A percentile compares a stretch with the other conserved stretches of the same genome.
phyloP scores from a whole-genome alignment of 768 basidiomycete species.

The Amyloporia xantha region DNA sequence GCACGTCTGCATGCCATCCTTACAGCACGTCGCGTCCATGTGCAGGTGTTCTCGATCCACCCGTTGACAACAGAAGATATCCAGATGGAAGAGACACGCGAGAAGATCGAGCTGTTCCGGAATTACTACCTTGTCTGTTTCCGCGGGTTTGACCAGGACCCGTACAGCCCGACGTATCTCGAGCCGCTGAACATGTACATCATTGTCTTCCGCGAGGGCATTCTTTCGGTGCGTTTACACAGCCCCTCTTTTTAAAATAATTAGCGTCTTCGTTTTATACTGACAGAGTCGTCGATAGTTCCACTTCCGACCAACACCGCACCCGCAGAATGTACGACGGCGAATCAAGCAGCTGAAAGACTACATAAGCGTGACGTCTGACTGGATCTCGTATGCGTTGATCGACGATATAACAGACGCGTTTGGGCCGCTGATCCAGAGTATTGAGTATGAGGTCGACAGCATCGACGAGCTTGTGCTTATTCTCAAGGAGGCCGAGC shows the following conservation, averaged over 20 bases:
- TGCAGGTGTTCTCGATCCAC: constrained; percentile 91
- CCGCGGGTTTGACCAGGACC: constrained; percentile 98
- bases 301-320: constrained; percentile 95
- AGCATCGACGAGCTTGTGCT: constrained; percentile 97
- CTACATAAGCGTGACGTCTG: constrained; percentile 97
- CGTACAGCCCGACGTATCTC: constrained; percentile 92
- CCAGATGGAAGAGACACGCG: constrained; percentile 97
- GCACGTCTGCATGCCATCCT: no score
- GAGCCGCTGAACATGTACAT: constrained; percentile 99
- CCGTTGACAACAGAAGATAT: constrained; percentile 99
- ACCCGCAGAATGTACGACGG: constrained; percentile 95
- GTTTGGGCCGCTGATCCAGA: constrained; percentile 96
- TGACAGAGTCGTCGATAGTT: constrained; percentile 46
- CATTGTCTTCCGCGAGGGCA: constrained; percentile 96
- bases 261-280: background rate
- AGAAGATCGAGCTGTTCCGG: constrained; percentile 98
- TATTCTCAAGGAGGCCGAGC: constrained; percentile 92
- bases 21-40: background rate
- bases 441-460: constrained; percentile 99
- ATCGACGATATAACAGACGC: constrained; percentile 99
- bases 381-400: constrained; percentile 99
- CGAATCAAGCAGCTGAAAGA: constrained; percentile 99
- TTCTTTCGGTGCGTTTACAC: constrained; percentile 67
- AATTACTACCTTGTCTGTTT: constrained; percentile 99
- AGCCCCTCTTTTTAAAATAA: background rate